Conservation (phyloP, 495 filamentous ascomycete species). For the Neurospora sp. region DNA sequence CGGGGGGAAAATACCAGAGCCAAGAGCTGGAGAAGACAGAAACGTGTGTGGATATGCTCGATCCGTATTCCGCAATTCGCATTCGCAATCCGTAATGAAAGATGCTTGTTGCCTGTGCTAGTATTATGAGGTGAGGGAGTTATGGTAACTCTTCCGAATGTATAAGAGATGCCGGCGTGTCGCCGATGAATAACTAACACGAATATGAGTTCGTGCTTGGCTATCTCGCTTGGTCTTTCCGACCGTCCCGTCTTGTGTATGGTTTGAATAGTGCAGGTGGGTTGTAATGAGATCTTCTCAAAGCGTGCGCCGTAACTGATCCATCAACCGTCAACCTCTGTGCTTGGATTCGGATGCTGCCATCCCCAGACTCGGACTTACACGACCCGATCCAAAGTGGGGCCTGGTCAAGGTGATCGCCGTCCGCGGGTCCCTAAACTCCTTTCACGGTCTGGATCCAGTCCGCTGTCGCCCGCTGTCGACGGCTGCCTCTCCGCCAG, state of each 20-base stretch:
- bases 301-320: not conserved
- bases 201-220: not conserved
- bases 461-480: not conserved
- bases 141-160: not conserved
- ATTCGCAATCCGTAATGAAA: not conserved
- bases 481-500: not conserved
- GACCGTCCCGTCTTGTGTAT: not conserved
- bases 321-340: not conserved
- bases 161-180: not conserved
- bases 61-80: not conserved
- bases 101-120: not conserved
- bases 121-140: not conserved
- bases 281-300: not conserved
- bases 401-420: not conserved
- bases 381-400: not conserved
- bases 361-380: not conserved
- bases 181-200: not conserved
- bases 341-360: not conserved
- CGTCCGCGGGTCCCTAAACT: not conserved
- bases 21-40: not conserved
- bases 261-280: not conserved
- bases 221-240: not conserved
- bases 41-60: not conserved
- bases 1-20: not conserved
- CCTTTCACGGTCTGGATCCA: not conserved